These are phyloP conservation scores for Sugiyamaella mastotermitis DNA, from an alignment of 805 yeast species.

Conservation along the genomic window DNA sequence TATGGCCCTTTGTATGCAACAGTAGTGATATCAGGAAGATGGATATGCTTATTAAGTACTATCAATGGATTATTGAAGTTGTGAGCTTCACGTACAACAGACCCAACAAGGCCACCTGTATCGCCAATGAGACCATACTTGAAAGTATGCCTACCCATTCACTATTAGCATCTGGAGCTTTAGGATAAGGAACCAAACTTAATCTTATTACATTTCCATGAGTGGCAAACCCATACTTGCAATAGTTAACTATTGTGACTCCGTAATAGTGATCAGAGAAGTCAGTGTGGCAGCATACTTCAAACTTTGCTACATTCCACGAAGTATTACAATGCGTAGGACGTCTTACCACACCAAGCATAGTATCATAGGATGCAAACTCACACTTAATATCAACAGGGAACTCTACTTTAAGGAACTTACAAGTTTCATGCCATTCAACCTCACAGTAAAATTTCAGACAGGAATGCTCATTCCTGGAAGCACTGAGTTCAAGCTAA, in stretches of 20 bases:
- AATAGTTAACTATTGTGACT: constrained; percentile 77
- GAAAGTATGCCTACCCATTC: constrained; percentile 87
- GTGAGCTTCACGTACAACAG: constrained; percentile 68
- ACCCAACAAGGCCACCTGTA: constrained; percentile 52
- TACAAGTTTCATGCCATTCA: constrained; percentile 57
- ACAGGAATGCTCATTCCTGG: too few relatives aligned
- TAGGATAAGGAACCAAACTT: constrained; percentile 81
- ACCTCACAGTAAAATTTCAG: constrained; percentile 20
- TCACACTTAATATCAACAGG: constrained; percentile 69
- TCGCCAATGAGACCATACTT: constrained; percentile 84
- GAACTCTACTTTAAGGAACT: constrained; percentile 80
- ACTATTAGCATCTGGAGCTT: constrained; percentile 90
- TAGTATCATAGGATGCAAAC: constrained; percentile 72
- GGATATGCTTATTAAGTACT: constrained; percentile 12
- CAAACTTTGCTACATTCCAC: constrained; percentile 85
- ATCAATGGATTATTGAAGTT: constrained; percentile 61
- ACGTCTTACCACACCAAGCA: constrained; percentile 72
- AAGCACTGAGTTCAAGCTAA: too few relatives aligned
- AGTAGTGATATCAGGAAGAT: constrained; percentile 16
- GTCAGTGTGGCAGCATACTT: constrained; percentile 82
- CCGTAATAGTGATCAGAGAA: constrained; percentile 82
- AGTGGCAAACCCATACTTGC: constrained; percentile 86
- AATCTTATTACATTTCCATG: constrained; percentile 87
- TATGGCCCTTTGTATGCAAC: constrained; percentile 42
- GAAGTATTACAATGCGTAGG: constrained; percentile 80